Evolutionary conservation across 176 grass and related monocot genomes (phyloP).

Genomic region (Oryza meridionalis): DNA sequence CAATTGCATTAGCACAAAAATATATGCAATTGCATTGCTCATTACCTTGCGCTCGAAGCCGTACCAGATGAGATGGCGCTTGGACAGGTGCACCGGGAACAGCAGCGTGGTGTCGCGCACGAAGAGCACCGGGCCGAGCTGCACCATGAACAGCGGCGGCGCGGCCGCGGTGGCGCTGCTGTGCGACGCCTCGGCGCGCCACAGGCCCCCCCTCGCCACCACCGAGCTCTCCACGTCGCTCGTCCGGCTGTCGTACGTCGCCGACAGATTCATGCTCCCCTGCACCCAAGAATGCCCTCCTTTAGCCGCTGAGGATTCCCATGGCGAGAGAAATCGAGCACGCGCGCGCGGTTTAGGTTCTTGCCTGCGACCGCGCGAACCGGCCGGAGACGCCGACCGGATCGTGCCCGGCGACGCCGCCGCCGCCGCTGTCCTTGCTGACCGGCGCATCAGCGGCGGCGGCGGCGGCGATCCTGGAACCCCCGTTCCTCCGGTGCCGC

Average conservation of each 20-base stretch:
- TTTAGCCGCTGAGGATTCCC: too few relatives aligned
- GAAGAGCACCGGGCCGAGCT: conserved; percentile 70
- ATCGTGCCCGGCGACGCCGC: neutral
- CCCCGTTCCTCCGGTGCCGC: too few relatives aligned
- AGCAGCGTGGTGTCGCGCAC: conserved; percentile 65
- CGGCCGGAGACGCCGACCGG: conserved; percentile 3
- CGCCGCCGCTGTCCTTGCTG: neutral
- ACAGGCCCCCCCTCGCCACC: conserved; percentile 59
- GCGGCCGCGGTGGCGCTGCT: conserved; percentile 22
- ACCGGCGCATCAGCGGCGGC: neutral
- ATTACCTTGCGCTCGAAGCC: conserved; percentile 71
- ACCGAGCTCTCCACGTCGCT: conserved; percentile 74
- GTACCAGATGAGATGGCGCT: conserved; percentile 77
- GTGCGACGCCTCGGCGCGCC: conserved; percentile 67
- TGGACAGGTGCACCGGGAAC: conserved; percentile 73
- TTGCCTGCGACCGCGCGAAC: conserved; percentile 37
- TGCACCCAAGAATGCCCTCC: neutral
- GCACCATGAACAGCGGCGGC: conserved; percentile 57
- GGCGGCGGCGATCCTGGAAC: neutral
- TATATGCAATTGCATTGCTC: too few relatives aligned
- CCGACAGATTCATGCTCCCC: conserved; percentile 59
- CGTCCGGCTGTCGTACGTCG: conserved; percentile 58
- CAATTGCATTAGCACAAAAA: neutral
- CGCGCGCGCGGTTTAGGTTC: too few relatives aligned
- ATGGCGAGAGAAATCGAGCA: too few relatives aligned